Evolutionary conservation across 1,284 basidiomycete species (phyloP), one percentile per base, ranked within the genome.

Genomic region (Ustilago trichophora): DNA sequence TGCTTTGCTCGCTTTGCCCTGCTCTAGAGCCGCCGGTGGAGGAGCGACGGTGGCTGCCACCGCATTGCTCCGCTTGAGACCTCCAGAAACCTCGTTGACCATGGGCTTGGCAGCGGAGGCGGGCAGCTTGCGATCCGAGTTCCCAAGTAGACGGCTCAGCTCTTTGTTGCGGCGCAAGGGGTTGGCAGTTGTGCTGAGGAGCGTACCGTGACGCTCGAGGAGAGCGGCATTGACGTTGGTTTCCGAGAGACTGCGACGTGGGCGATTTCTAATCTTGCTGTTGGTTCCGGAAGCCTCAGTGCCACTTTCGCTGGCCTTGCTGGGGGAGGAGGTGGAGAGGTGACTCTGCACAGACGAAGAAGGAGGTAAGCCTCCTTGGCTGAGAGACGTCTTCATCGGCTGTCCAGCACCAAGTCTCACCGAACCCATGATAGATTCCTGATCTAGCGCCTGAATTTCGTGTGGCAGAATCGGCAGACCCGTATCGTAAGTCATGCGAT

Each of bases 1-100:
- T 3, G 91, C 88, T 25, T 84, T 89, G 29, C 57, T 62, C 9
- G 53, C 49, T 22, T 70, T 72, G 18, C 71, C 75, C 22, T 78
- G 76, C 62, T 80, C 79, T 19, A 75, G 51, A 8, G 51, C 49
- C n/a, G 73, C 59, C 24, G 71, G 50, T 12, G 59, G 58, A 16
- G 62, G 53, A 11, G 52, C 51, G 5, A 57, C 59, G 3, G 18
- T 33, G 33, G 63, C 26, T 0, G 38, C 49, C 15, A 58, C 47
- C 3, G 63, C 63, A 22, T 65, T 59, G 22, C 47, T 50, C 16
- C 60, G 53, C 40, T 50, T 60, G 18, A 69, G 44, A 19, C 35
- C 50, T 21, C 26, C 27, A 32, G 57, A 54, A 46, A 26, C 21
- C 19, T 53, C 53, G 32, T 21, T 29, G 7, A 24, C 45, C 27